Conservation (phyloP, 768 basidiomycete genomes). For the Tylopilus rubrobrunneus region DNA sequence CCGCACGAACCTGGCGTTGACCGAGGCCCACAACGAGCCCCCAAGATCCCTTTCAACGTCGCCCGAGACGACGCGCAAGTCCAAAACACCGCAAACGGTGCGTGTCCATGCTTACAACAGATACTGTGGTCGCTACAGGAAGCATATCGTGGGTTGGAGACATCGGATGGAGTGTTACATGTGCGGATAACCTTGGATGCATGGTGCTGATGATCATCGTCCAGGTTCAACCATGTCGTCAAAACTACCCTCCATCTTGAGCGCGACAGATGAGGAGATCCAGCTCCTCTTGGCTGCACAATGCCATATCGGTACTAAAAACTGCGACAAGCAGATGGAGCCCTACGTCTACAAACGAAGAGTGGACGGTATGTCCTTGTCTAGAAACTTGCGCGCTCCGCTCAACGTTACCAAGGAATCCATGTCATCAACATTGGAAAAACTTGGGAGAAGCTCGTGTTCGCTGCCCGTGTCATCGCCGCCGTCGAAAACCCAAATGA, state of each 20-base stretch:
- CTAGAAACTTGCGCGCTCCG: slow-evolving; percentile 6
- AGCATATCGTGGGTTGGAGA: slow-evolving; percentile 7
- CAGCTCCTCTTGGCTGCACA: slow-evolving; percentile 93
- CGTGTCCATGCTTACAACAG: slow-evolving; percentile 22
- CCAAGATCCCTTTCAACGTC: too few species aligned
- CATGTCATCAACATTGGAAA: slow-evolving; percentile 98
- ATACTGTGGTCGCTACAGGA: slow-evolving; percentile 5
- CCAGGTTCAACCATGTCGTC: slow-evolving; percentile 55
- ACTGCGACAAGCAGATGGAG: slow-evolving; percentile 99
- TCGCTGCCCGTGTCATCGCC: slow-evolving; percentile 96
- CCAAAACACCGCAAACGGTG: slow-evolving; percentile 38
- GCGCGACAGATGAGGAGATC: slow-evolving; percentile 96
- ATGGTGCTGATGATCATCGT: slow-evolving; percentile 31
- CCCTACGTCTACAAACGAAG: slow-evolving; percentile 97
- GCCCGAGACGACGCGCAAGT: slow-evolving; percentile 37
- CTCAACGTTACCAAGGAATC: slow-evolving; percentile 58
- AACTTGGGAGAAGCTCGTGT: slow-evolving; percentile 99
- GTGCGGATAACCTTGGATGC: slow-evolving; percentile 27
- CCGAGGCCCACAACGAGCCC: slow-evolving; percentile 9
- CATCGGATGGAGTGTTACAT: slow-evolving; percentile 34
- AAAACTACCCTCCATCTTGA: slow-evolving; percentile 91
- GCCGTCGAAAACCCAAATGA: slow-evolving; percentile 98
- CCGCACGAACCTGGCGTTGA: slow-evolving; percentile 22
- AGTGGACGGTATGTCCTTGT: slow-evolving; percentile 70
- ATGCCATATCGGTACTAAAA: slow-evolving; percentile 97